Evolutionary conservation across 116 monocot genomes (phyloP).

Genomic region (Cymodocea nodosa): DNA sequence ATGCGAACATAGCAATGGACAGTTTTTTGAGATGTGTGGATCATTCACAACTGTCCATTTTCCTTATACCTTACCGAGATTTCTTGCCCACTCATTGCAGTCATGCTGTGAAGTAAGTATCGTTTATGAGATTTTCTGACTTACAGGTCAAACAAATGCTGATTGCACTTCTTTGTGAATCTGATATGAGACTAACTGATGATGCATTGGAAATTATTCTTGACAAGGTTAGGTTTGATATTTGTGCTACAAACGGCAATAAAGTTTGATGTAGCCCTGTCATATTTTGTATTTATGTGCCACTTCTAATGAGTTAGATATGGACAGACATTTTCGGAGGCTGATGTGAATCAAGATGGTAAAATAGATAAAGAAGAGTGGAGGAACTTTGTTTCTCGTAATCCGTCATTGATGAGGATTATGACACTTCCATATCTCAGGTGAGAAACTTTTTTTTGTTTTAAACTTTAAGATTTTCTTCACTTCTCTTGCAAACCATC

Average conservation of each 20-base stretch:
- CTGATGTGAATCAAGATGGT: slow-evolving; percentile 80
- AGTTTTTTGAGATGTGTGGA: too few species aligned
- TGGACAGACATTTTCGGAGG: slow-evolving; percentile 80
- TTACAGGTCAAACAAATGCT: slow-evolving; percentile 94
- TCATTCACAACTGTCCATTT: too few species aligned
- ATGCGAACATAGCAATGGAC: too few species aligned
- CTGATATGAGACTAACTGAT: slow-evolving; percentile 82
- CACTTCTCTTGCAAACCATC: background rate
- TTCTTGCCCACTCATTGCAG: too few species aligned
- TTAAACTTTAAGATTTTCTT: background rate
- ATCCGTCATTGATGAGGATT: slow-evolving; percentile 93
- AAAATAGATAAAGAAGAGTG: slow-evolving; percentile 94
- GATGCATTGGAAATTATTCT: slow-evolving; percentile 82
- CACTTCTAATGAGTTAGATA: background rate
- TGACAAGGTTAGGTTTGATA: slow-evolving; percentile 42
- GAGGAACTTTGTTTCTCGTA: slow-evolving; percentile 66
- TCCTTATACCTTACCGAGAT: too few species aligned
- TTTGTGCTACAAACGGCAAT: background rate
- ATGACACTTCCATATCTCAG: slow-evolving; percentile 98
- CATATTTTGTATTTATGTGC: background rate
- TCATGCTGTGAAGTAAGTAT: background rate
- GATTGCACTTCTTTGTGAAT: slow-evolving; percentile 79
- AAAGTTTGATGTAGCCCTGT: background rate
- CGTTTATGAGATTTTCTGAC: background rate
- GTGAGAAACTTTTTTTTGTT: slow-evolving; percentile 15